Conservation (phyloP, 148 eudicot genomes). For the Silene conica region DNA sequence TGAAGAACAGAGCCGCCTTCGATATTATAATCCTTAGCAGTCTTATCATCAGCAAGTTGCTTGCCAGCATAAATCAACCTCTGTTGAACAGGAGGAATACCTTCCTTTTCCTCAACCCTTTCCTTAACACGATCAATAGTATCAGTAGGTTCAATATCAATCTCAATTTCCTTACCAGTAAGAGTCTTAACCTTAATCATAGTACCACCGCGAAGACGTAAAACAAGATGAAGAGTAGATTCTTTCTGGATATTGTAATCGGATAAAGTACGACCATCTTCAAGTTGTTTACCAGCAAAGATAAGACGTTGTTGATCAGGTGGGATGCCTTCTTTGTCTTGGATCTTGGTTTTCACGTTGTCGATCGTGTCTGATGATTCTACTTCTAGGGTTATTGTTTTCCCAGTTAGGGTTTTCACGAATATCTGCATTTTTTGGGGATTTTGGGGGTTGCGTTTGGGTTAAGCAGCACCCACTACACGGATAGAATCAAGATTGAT, state of each 20-base stretch:
- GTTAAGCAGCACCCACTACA: neutral
- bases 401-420: conserved; percentile 14
- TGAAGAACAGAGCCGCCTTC: conserved; percentile 74
- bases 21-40: conserved; percentile 66
- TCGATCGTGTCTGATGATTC: conserved; percentile 9
- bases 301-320: conserved; percentile 8
- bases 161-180: conserved; percentile 55
- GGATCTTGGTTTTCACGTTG: neutral
- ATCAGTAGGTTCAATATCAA: conserved; percentile 62
- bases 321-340: conserved; percentile 9
- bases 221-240: neutral
- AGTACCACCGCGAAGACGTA: neutral
- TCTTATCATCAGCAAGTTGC: conserved; percentile 69
- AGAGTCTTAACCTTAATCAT: conserved; percentile 52
- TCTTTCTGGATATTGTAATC: conserved; percentile 13
- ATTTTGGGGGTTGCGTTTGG: neutral
- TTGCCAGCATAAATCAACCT: conserved; percentile 63
- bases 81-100: conserved; percentile 34
- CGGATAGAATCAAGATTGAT: too few relatives aligned
- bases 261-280: neutral
- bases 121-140: conserved; percentile 61
- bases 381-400: conserved; percentile 10
- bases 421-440: conserved; percentile 11
- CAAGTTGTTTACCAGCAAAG: conserved; percentile 5
- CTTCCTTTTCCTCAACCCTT: conserved; percentile 60